phyloP scores from a whole-genome alignment of 352 stramenopile species.

The Nothophytophthora sp. region DNA sequence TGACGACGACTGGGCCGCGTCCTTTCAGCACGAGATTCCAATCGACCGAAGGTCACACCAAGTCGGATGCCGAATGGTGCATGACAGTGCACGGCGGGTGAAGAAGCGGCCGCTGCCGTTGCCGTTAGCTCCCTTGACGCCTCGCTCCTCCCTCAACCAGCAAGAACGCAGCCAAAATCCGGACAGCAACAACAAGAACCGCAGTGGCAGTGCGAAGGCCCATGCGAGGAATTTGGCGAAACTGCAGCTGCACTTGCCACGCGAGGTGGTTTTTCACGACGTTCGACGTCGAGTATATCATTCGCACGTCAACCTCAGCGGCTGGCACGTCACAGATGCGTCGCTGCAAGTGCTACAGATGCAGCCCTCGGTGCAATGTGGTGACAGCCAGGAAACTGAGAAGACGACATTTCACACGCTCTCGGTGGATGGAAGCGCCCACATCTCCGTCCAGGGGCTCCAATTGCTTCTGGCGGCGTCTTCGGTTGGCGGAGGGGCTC shows the following conservation, averaged over 20 bases:
- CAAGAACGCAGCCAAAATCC: constrained; percentile 4
- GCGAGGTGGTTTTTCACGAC: constrained; percentile 40
- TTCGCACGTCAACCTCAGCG: constrained; percentile 49
- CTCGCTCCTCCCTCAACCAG: constrained; percentile 21
- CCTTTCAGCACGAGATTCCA: constrained; percentile 17
- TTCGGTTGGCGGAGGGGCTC: constrained; percentile 7
- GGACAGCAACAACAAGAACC: constrained; percentile 1
- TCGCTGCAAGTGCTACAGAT: constrained; percentile 27
- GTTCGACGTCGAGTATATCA: constrained; percentile 34
- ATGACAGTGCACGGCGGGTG: constrained; percentile 14
- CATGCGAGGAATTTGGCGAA: constrained; percentile 25
- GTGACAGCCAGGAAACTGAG: constrained; percentile 1
- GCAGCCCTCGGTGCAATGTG: constrained; percentile 1
- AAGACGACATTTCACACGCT: constrained; percentile 19
- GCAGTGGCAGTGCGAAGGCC: constrained; percentile 18
- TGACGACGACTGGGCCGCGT: too few species aligned
- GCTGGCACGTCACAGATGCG: constrained; percentile 52
- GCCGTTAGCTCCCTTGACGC: constrained; percentile 6
- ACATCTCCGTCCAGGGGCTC: constrained; percentile 26
- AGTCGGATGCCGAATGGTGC: constrained; percentile 25
- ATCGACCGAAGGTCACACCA: too few species aligned
- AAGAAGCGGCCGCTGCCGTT: constrained; percentile 25
- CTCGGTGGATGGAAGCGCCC: constrained; percentile 19
- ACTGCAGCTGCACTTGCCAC: constrained; percentile 32
- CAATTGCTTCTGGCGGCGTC: constrained; percentile 12